phyloP scores from a whole-genome alignment of 345 rosid genomes.

The Physaria fendleri region DNA sequence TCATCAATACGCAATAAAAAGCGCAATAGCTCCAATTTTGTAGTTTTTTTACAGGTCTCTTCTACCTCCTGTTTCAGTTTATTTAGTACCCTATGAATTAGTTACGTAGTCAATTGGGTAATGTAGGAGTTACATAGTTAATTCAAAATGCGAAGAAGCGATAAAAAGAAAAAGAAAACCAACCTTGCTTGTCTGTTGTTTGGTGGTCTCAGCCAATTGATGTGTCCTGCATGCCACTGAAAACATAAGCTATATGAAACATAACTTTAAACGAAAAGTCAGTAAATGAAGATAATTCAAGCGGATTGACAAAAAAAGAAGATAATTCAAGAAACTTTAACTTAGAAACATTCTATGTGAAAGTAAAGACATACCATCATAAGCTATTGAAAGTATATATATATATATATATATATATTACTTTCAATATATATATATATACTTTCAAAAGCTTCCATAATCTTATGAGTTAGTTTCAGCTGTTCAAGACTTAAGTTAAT shows the following conservation, averaged over 20 bases:
- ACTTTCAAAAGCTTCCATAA: too few species aligned
- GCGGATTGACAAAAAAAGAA: not conserved
- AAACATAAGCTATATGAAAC: not conserved
- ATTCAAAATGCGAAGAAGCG: not conserved
- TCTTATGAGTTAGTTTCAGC: too few species aligned
- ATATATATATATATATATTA: too few species aligned
- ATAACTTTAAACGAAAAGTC: not conserved
- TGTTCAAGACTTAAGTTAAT: too few species aligned
- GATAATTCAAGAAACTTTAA: too few species aligned
- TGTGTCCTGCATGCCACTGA: constrained; percentile 38
- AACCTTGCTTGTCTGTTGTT: constrained; percentile 41
- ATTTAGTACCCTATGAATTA: constrained; percentile 25
- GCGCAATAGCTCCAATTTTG: constrained; percentile 15
- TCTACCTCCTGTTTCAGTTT: constrained; percentile 18
- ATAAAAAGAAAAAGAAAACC: not conserved
- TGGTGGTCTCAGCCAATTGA: constrained; percentile 37
- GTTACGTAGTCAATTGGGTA: not conserved
- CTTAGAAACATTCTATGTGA: too few species aligned
- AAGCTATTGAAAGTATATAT: too few species aligned
- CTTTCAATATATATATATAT: too few species aligned
- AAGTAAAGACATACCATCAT: too few species aligned
- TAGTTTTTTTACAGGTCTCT: constrained; percentile 20
- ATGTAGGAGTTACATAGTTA: not conserved
- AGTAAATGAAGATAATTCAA: not conserved
- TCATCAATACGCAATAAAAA: not conserved